Percentiles rank a stretch among this genome's conserved stretches.
These are phyloP conservation scores for Hyaloscypha finlandica DNA, from an alignment of 495 filamentous ascomycete genomes.

Conservation along the genomic window DNA sequence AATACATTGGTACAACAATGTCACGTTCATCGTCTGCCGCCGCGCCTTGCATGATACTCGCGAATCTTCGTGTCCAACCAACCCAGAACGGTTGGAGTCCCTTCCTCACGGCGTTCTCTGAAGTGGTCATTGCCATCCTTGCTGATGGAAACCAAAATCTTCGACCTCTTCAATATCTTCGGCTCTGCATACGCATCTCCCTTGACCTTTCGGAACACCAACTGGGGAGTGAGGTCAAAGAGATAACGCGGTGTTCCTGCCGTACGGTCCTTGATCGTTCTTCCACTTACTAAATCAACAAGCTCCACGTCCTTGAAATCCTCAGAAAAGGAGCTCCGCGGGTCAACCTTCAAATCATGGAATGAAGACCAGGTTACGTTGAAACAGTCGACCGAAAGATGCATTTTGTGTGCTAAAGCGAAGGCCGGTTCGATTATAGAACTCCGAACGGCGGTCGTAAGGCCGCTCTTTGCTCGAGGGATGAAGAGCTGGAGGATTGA, in stretches of 20 bases:
- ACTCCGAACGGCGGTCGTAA: too few species aligned
- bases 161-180: conserved; percentile 5
- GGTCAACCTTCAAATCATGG: not conserved
- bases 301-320: not conserved
- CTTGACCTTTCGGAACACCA: conserved; percentile 7
- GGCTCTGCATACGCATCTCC: conserved; percentile 11
- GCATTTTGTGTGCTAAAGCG: conserved; percentile 10
- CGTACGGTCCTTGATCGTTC: not conserved
- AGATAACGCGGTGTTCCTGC: not conserved
- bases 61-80: not conserved
- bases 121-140: conserved; percentile 7
- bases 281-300: conserved; percentile 1
- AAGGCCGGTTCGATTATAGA: conserved; percentile 18
- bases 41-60: too few species aligned
- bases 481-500: too few species aligned
- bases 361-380: conserved; percentile 5
- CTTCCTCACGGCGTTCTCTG: not conserved
- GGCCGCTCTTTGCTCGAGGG: too few species aligned
- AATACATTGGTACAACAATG: too few species aligned
- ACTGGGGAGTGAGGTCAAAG: conserved; percentile 8
- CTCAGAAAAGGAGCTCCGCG: not conserved
- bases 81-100: not conserved
- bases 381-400: conserved; percentile 19
- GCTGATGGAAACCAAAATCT: conserved; percentile 8
- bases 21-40: too few species aligned